phyloP scores from a whole-genome alignment of 306 rosid genomes.

The Pachyrhizus erosus region DNA sequence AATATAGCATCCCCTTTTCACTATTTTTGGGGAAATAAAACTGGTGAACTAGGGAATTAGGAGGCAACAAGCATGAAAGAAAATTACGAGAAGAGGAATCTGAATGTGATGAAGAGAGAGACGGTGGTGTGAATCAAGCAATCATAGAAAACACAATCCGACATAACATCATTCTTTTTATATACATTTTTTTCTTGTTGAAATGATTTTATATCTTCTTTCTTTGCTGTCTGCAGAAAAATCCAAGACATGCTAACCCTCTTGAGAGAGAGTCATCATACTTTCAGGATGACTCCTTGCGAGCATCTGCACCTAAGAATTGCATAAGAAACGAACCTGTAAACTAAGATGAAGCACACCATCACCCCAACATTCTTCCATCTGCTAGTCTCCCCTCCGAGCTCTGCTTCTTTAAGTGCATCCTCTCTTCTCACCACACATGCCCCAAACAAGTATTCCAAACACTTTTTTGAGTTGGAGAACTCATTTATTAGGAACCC shows the following conservation, averaged over 20 bases:
- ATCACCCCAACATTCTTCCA: constrained; percentile 72
- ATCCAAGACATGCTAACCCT: constrained; percentile 53
- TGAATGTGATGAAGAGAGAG: constrained; percentile 15
- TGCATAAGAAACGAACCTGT: constrained; percentile 75
- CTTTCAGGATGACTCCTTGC: constrained; percentile 38
- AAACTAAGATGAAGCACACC: constrained; percentile 69
- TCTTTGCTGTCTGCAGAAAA: constrained; percentile 35
- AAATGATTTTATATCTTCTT: constrained; percentile 35
- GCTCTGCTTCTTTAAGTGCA: constrained; percentile 65
- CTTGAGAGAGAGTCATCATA: constrained; percentile 13
- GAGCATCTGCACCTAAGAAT: constrained; percentile 74
- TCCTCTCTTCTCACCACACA: constrained; percentile 66
- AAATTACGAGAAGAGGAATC: constrained; percentile 30
- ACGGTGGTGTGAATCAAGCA: background rate
- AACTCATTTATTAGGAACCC: constrained; percentile 82
- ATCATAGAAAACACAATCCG: constrained; percentile 29
- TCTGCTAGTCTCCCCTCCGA: constrained; percentile 64
- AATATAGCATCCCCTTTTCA: no score
- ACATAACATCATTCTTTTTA: constrained; percentile 7
- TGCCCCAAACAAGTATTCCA: constrained; percentile 71
- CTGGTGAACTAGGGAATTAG: background rate
- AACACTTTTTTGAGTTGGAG: constrained; percentile 67
- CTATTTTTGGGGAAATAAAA: constrained; percentile 25
- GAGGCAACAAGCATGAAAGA: constrained; percentile 12
- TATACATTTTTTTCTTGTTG: background rate